Evolutionary conservation across 352 stramenopile genomes (phyloP).

Genomic region (Phytophthora tubulina): DNA sequence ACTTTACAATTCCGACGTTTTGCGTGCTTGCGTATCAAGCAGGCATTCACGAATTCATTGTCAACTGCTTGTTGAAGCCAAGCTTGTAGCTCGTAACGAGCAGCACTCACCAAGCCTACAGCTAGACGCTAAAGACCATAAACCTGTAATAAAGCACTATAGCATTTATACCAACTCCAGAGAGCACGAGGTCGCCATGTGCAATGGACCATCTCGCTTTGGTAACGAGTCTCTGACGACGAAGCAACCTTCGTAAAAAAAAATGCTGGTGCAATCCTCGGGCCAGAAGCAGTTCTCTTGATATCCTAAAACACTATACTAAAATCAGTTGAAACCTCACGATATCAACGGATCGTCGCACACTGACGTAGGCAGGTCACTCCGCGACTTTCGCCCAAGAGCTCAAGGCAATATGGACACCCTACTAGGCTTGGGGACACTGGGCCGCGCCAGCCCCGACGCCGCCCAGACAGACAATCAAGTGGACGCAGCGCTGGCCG

Average conservation of each 20-base stretch:
- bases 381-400: slow-evolving; percentile 12
- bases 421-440: slow-evolving; percentile 29
- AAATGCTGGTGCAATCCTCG: slow-evolving; percentile 1
- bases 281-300: not conserved
- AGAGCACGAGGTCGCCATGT: no score
- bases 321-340: slow-evolving; percentile 2
- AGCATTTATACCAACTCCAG: not conserved
- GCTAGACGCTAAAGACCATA: slow-evolving; percentile 5
- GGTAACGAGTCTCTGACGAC: no score
- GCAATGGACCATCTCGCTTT: not conserved
- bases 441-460: slow-evolving; percentile 21
- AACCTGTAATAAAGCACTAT: slow-evolving; percentile 17
- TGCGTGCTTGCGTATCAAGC: slow-evolving; percentile 41
- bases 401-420: slow-evolving; percentile 38
- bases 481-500: slow-evolving; percentile 60
- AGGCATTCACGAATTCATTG: slow-evolving; percentile 46
- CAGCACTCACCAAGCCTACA: not conserved
- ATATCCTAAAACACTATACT: slow-evolving; percentile 18
- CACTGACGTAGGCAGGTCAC: slow-evolving; percentile 16
- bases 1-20: slow-evolving; percentile 48
- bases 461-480: slow-evolving; percentile 30
- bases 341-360: slow-evolving; percentile 1
- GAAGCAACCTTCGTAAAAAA: no score
- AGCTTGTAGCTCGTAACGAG: slow-evolving; percentile 13
- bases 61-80: slow-evolving; percentile 37